A percentile compares a stretch with the other conserved stretches of the same genome.
Conservation (phyloP, 345 rosid genomes). For the Pseudoturritis turrita region DNA sequence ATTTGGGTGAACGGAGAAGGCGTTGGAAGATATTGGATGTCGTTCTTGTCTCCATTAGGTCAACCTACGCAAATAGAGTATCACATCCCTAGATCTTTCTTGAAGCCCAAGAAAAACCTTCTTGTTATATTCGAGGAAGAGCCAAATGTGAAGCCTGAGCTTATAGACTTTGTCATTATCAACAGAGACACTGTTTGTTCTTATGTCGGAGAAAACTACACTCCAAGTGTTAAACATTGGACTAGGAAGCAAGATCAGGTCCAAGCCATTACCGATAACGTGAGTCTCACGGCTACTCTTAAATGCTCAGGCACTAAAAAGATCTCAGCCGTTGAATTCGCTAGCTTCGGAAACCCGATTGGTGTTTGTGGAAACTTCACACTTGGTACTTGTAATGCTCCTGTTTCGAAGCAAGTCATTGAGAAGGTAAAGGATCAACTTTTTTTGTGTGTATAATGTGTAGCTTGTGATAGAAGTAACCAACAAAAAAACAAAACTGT, state of each 20-base stretch:
- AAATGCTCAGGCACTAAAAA: constrained; percentile 46
- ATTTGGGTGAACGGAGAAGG: constrained; percentile 81
- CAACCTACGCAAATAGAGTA: constrained; percentile 73
- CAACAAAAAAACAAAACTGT: neutral
- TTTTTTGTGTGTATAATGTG: neutral
- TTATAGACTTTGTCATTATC: constrained; percentile 44
- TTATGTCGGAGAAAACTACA: constrained; percentile 46
- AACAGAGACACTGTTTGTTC: constrained; percentile 83
- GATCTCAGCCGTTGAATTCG: constrained; percentile 62
- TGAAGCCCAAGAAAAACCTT: constrained; percentile 58
- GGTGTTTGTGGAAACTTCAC: constrained; percentile 61
- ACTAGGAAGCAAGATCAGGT: constrained; percentile 36
- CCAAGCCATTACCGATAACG: constrained; percentile 34
- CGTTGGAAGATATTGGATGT: constrained; percentile 83
- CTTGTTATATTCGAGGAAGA: constrained; percentile 77
- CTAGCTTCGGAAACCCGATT: constrained; percentile 71
- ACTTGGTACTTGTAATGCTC: constrained; percentile 52
- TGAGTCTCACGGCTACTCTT: constrained; percentile 44
- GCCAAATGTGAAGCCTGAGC: constrained; percentile 46
- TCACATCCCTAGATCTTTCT: constrained; percentile 77
- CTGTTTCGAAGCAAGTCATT: constrained; percentile 48
- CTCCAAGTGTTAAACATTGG: constrained; percentile 59
- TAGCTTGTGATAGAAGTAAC: neutral
- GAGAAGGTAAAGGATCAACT: constrained; percentile 44
- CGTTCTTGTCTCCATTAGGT: constrained; percentile 60